Percentiles rank a stretch among this genome's conserved stretches.
Conservation (phyloP, 768 basidiomycete genomes). For the Stropharia rugosoannulata region DNA sequence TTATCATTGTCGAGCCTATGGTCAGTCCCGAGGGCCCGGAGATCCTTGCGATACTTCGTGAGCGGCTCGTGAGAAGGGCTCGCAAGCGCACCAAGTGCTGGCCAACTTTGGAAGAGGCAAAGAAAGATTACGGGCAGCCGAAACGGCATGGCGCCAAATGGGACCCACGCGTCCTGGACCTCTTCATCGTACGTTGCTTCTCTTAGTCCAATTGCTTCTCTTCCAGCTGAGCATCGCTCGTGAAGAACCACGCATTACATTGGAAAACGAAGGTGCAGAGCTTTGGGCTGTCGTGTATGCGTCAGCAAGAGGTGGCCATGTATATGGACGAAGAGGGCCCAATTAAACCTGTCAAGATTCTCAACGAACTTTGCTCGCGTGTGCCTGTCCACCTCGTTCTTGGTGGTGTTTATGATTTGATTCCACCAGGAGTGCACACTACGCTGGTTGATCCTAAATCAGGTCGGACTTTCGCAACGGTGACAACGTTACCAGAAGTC, state of each 20-base stretch:
- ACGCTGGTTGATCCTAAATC: slow-evolving; percentile 33
- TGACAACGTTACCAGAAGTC: slow-evolving; percentile 22
- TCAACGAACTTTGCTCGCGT: slow-evolving; percentile 36
- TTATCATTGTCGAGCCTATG: slow-evolving; percentile 67
- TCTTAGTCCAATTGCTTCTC: not conserved
- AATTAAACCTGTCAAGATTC: slow-evolving; percentile 46
- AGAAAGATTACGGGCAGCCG: slow-evolving; percentile 31
- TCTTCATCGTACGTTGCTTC: slow-evolving; percentile 47
- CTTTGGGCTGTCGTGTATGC: slow-evolving; percentile 55
- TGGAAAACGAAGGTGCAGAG: slow-evolving; percentile 30
- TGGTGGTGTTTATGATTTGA: slow-evolving; percentile 48
- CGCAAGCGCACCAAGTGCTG: slow-evolving; percentile 52
- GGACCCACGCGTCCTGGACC: slow-evolving; percentile 51
- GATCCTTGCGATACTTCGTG: slow-evolving; percentile 39
- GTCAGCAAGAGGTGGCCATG: slow-evolving; percentile 67
- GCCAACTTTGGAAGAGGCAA: slow-evolving; percentile 44
- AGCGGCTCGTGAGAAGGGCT: slow-evolving; percentile 43
- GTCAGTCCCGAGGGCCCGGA: slow-evolving; percentile 49
- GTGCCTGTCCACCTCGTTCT: slow-evolving; percentile 55
- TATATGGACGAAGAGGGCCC: slow-evolving; percentile 58
- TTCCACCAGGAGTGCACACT: slow-evolving; percentile 37
- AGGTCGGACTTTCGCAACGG: slow-evolving; percentile 33
- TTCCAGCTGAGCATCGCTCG: not conserved
- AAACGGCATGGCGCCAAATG: slow-evolving; percentile 37
- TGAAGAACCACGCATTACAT: slow-evolving; percentile 47